Percentiles rank a stretch among this genome's conserved stretches.
Evolutionary conservation across 805 yeast species (phyloP).

Genomic region (Tetrapisispora fleetii): DNA sequence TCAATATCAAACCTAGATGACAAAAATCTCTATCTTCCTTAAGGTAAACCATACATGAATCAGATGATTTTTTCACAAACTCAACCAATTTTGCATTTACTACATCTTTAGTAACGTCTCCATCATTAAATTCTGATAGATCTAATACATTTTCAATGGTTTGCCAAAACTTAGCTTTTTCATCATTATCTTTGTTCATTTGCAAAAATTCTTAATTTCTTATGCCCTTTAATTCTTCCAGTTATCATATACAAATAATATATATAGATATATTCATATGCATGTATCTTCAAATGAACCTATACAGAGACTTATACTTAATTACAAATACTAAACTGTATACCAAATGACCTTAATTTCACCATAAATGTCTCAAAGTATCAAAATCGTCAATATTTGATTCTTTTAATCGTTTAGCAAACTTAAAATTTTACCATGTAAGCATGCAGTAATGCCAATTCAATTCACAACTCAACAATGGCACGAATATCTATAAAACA

Average conservation of each 20-base stretch:
- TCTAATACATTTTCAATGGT: constrained; percentile 19
- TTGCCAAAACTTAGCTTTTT: constrained; percentile 20
- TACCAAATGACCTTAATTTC: too few relatives aligned
- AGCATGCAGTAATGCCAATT: too few relatives aligned
- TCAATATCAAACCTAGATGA: constrained; percentile 28
- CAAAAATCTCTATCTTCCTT: constrained; percentile 28
- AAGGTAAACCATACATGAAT: constrained; percentile 17
- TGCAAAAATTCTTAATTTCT: not conserved
- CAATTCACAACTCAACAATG: too few relatives aligned
- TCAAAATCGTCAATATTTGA: too few relatives aligned
- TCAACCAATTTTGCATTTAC: constrained; percentile 23
- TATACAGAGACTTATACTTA: too few relatives aligned
- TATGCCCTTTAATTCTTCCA: not conserved
- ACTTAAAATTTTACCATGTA: too few relatives aligned
- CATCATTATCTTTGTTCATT: constrained; percentile 10
- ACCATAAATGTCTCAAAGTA: too few relatives aligned
- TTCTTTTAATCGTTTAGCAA: too few relatives aligned
- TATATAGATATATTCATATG: too few relatives aligned
- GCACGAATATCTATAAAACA: too few relatives aligned
- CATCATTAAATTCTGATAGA: constrained; percentile 4
- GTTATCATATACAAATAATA: not conserved
- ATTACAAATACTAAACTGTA: too few relatives aligned
- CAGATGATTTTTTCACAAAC: constrained; percentile 21
- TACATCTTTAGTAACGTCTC: constrained; percentile 6
- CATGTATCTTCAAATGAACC: too few relatives aligned